Evolutionary conservation across 345 rosid species (phyloP), one percentile per base, ranked within the genome.

Genomic region (Syzygium aromaticum): DNA sequence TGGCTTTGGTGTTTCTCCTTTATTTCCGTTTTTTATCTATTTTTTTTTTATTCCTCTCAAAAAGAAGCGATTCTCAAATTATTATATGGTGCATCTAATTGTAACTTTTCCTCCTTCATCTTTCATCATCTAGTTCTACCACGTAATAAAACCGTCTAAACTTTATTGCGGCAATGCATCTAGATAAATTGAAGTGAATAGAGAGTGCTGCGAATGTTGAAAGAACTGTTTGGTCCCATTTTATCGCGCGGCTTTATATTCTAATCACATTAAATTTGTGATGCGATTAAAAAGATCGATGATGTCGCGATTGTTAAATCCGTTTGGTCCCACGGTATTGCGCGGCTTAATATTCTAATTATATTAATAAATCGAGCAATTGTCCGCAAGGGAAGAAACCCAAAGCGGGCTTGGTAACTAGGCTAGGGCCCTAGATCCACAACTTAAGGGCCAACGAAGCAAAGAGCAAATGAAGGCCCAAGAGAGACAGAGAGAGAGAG

Each of bases 101-200:
- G 15, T 0, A 28, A 63, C 1, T 1, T n/a, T 28, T 3, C 6
- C 21, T 3, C 19, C 38, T 63, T 6, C 28, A n/a, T 61, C 13
- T 61, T 61, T n/a, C 73, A 6, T n/a, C 73, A 13, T 63, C 40
- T 15, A 28, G 19, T 63, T 63, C 15, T 15, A 17, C 30, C 2
- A 7, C 23, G 15, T 7, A 7, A 16, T 64, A 30, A 0, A 64
- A 30, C 43, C 8, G 23, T 17, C 77, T 30, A 30, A 16, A 64
- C 38, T 30, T 30, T 64, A 30, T 1, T 28, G 21, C 38, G 0
- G 6, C n/a, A 15, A 63, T 28, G 77, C 28, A n/a, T 63, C 7
- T 61, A 3, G 67, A 61, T 15, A 61, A n/a, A 13, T 6, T 16
- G 43, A 30, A 30, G 33, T 4, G 23, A 2, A 8, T 17, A 0